Conservation (phyloP, 805 yeast genomes). For the Metschnikowia corniflorae region DNA sequence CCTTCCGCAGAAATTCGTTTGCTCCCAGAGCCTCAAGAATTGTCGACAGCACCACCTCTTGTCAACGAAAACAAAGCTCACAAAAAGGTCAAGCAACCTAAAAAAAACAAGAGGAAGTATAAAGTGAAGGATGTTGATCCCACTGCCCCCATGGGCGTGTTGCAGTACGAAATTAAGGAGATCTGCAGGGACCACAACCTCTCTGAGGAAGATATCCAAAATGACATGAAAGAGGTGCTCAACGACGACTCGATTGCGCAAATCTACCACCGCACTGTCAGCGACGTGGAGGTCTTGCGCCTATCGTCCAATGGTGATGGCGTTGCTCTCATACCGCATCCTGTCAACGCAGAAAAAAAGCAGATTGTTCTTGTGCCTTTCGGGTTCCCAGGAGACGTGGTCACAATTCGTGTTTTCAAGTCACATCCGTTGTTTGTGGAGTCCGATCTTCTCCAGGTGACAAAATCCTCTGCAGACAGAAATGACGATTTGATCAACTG, state of each 20-base stretch:
- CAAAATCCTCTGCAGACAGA: slow-evolving; percentile 30
- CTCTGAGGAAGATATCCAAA: slow-evolving; percentile 41
- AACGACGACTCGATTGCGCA: slow-evolving; percentile 50
- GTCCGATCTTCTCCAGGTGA: slow-evolving; percentile 62
- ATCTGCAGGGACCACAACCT: slow-evolving; percentile 44
- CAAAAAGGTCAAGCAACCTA: slow-evolving; percentile 22
- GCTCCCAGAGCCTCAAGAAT: not conserved
- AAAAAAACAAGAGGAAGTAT: slow-evolving; percentile 45
- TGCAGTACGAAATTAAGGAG: slow-evolving; percentile 67
- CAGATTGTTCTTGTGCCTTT: slow-evolving; percentile 83
- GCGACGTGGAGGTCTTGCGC: slow-evolving; percentile 52
- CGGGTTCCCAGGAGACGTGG: slow-evolving; percentile 82
- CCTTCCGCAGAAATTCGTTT: slow-evolving; percentile 7
- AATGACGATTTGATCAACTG: slow-evolving; percentile 66
- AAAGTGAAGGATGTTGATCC: slow-evolving; percentile 64
- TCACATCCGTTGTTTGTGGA: slow-evolving; percentile 74
- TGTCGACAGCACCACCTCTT: slow-evolving; percentile 1
- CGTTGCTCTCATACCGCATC: slow-evolving; percentile 63
- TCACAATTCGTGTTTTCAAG: slow-evolving; percentile 66
- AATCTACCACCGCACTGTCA: slow-evolving; percentile 56
- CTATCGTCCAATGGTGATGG: slow-evolving; percentile 87
- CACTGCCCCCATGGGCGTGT: slow-evolving; percentile 77
- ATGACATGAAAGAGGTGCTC: slow-evolving; percentile 63
- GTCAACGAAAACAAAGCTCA: not conserved
- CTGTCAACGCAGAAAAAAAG: slow-evolving; percentile 38